These are phyloP conservation scores for Dactylonectria macrodidyma DNA, from an alignment of 2,329 filamentous ascomycete species.

Conservation along the genomic window DNA sequence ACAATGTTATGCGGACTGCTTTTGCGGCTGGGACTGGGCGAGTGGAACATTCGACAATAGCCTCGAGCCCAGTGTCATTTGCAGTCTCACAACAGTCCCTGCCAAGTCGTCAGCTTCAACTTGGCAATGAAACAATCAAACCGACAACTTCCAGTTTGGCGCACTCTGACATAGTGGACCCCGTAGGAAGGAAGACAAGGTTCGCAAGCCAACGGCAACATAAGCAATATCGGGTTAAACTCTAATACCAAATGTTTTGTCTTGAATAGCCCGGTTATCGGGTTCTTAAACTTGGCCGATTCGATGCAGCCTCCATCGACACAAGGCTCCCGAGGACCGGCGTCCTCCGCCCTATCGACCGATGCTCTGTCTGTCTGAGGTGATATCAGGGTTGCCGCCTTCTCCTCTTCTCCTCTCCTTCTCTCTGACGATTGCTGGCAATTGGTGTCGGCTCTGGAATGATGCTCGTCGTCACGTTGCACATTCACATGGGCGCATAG, in stretches of 20 bases:
- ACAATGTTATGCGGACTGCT: slow-evolving; percentile 19
- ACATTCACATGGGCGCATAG: slow-evolving; percentile 41
- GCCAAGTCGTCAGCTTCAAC: slow-evolving; percentile 24
- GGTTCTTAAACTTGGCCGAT: slow-evolving; percentile 17
- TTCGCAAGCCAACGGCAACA: neutral
- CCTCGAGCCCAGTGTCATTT: neutral
- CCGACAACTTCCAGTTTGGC: slow-evolving; percentile 11
- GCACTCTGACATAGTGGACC: slow-evolving; percentile 1
- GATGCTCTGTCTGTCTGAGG: slow-evolving; percentile 30
- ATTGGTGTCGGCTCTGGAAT: slow-evolving; percentile 17
- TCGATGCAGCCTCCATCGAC: slow-evolving; percentile 33
- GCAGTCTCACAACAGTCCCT: slow-evolving; percentile 22
- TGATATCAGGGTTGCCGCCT: slow-evolving; percentile 34
- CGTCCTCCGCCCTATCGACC: slow-evolving; percentile 37
- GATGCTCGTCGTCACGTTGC: slow-evolving; percentile 42
- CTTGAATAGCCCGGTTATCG: neutral
- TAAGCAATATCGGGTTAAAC: neutral
- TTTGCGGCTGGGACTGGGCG: neutral
- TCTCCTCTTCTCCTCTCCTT: slow-evolving; percentile 8
- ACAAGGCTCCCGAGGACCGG: slow-evolving; percentile 29
- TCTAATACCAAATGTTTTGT: slow-evolving; percentile 1
- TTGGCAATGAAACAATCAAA: slow-evolving; percentile 3
- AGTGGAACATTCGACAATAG: neutral
- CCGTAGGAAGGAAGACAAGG: neutral
- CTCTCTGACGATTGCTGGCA: slow-evolving; percentile 1